A percentile compares a stretch with the other conserved stretches of the same genome.
Evolutionary conservation across 2,329 filamentous ascomycete species (phyloP).

Genomic region (Cytospora leucostoma): DNA sequence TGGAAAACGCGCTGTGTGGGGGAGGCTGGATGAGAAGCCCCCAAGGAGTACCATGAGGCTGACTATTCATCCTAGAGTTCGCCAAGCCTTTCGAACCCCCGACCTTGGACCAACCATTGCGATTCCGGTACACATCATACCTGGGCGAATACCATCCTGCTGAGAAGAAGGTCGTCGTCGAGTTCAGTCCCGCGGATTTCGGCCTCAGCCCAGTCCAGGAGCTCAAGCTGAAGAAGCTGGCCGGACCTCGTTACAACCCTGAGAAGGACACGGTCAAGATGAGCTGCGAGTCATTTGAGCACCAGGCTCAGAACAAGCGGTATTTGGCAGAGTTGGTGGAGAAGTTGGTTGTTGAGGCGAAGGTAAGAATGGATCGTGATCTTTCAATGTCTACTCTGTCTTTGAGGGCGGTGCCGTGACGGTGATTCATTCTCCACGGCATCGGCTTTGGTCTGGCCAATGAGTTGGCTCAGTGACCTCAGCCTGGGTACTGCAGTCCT

Average conservation of each 20-base stretch:
- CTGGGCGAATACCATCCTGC: slow-evolving; percentile 93
- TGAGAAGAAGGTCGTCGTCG: slow-evolving; percentile 89
- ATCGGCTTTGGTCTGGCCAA: not conserved
- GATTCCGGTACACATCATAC: slow-evolving; percentile 96
- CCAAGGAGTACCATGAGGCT: slow-evolving; percentile 16
- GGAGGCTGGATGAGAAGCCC: not conserved
- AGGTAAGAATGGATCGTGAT: slow-evolving; percentile 45
- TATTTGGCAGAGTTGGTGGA: slow-evolving; percentile 80
- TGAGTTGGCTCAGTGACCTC: too few relatives aligned
- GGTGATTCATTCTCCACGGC: not conserved
- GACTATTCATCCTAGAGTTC: slow-evolving; percentile 64
- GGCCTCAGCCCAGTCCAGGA: slow-evolving; percentile 67
- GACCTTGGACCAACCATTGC: slow-evolving; percentile 67
- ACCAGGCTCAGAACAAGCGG: slow-evolving; percentile 95
- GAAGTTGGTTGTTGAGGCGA: slow-evolving; percentile 72
- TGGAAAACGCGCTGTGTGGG: not conserved
- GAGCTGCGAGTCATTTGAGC: slow-evolving; percentile 84
- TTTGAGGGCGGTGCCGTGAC: not conserved
- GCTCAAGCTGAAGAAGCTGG: slow-evolving; percentile 83
- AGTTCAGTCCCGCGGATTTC: slow-evolving; percentile 78
- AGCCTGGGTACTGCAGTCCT: too few relatives aligned
- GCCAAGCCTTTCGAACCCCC: slow-evolving; percentile 80
- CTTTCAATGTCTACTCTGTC: not conserved
- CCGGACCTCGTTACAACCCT: slow-evolving; percentile 85
- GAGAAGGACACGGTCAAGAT: slow-evolving; percentile 80